Conservation (phyloP, 805 yeast genomes). For the Limtongia smithiae region DNA sequence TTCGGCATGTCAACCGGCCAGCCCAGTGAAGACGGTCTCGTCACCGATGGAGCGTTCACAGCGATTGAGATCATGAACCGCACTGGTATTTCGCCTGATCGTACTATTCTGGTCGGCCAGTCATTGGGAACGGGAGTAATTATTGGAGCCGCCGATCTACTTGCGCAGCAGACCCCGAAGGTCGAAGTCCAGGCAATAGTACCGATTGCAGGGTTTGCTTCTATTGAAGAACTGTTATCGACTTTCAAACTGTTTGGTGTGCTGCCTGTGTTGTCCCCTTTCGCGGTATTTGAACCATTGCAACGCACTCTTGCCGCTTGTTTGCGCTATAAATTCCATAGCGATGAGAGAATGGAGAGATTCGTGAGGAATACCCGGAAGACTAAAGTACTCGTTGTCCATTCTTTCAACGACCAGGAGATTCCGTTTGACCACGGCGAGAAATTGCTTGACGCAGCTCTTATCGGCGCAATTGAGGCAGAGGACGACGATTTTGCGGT, state of each 20-base stretch:
- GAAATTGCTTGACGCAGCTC: slow-evolving; percentile 16
- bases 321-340: slow-evolving; percentile 9
- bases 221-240: slow-evolving; percentile 15
- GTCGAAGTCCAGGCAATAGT: slow-evolving; percentile 14
- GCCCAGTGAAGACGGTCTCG: slow-evolving; percentile 15
- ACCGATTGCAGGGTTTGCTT: slow-evolving; percentile 23
- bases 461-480: slow-evolving; percentile 15
- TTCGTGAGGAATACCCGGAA: slow-evolving; percentile 12
- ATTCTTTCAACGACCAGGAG: slow-evolving; percentile 12
- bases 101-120: slow-evolving; percentile 17
- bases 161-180: slow-evolving; percentile 2
- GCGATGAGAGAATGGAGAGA: slow-evolving; percentile 15
- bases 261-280: slow-evolving; percentile 14
- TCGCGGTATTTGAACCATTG: background rate
- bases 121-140: slow-evolving; percentile 26
- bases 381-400: slow-evolving; percentile 13
- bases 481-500: slow-evolving; percentile 3
- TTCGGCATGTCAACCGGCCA: slow-evolving; percentile 24
- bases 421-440: slow-evolving; percentile 23
- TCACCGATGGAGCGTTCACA: slow-evolving; percentile 16
- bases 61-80: slow-evolving; percentile 3
- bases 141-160: slow-evolving; percentile 20
- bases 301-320: background rate
- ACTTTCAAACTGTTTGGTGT: slow-evolving; percentile 11
- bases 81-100: slow-evolving; percentile 10